Percentiles rank a stretch among this genome's conserved stretches.
phyloP scores from a whole-genome alignment of 352 stramenopile species.

The Globisporangium lucens region DNA sequence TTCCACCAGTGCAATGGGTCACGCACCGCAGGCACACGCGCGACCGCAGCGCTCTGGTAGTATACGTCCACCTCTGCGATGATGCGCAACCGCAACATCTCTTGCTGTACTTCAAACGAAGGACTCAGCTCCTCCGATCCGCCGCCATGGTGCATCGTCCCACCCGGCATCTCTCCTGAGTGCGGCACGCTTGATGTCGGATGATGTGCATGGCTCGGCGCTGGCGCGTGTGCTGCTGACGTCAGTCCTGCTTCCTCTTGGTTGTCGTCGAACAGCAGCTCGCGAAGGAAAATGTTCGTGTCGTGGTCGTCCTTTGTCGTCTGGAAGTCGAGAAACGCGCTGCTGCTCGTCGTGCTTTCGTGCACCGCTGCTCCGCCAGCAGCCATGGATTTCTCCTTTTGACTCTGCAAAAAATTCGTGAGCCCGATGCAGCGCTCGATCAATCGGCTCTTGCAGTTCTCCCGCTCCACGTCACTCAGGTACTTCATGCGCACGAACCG shows the following conservation, averaged over 20 bases:
- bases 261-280: constrained; percentile 45
- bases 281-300: constrained; percentile 42
- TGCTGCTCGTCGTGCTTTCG: constrained; percentile 23
- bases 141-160: not conserved
- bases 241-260: constrained; percentile 31
- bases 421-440: constrained; percentile 40
- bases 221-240: not conserved
- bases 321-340: constrained; percentile 39
- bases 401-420: constrained; percentile 38
- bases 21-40: constrained; percentile 35
- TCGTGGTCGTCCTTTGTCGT: constrained; percentile 40
- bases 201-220: constrained; percentile 17
- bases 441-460: constrained; percentile 33
- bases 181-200: constrained; percentile 17
- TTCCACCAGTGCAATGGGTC: constrained; percentile 47
- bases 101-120: constrained; percentile 33
- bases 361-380: constrained; percentile 7
- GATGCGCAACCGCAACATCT: constrained; percentile 27
- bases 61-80: constrained; percentile 38
- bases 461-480: constrained; percentile 39
- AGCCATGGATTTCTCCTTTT: constrained; percentile 25
- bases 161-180: not conserved
- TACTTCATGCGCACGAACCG: constrained; percentile 52
- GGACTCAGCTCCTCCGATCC: constrained; percentile 4
- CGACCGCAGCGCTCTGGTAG: constrained; percentile 32